These are phyloP conservation scores for Phytopythium oedochilum DNA, from an alignment of 352 stramenopile genomes.

Conservation along the genomic window DNA sequence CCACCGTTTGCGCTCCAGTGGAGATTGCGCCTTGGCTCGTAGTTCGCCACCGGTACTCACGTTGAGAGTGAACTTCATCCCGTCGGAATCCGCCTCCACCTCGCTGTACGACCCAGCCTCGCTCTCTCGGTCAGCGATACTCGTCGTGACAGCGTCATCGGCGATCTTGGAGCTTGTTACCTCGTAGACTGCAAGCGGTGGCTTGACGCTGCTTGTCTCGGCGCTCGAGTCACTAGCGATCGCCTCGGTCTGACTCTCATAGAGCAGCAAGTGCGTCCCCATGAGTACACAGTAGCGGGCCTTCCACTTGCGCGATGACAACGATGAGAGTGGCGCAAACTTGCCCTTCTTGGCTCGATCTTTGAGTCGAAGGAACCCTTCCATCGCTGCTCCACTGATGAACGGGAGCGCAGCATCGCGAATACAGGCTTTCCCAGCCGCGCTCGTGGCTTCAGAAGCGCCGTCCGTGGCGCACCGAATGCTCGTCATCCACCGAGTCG, in stretches of 20 bases:
- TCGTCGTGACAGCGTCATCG: background rate
- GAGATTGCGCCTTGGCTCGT: conserved; percentile 54
- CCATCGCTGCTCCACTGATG: conserved; percentile 57
- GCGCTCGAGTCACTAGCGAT: conserved; percentile 11
- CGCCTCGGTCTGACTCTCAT: conserved; percentile 57
- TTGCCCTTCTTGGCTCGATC: conserved; percentile 22
- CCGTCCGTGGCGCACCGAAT: conserved; percentile 20
- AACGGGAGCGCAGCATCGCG: conserved; percentile 52
- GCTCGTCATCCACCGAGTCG: conserved; percentile 27
- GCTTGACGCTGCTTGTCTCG: conserved; percentile 10
- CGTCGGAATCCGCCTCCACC: conserved; percentile 9
- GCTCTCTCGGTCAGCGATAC: background rate
- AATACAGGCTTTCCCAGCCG: conserved; percentile 6
- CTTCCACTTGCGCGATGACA: conserved; percentile 28
- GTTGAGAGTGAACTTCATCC: conserved; percentile 18
- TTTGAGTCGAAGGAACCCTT: conserved; percentile 62
- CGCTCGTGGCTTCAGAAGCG: conserved; percentile 6
- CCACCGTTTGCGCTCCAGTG: conserved; percentile 66
- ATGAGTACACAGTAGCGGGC: conserved; percentile 68
- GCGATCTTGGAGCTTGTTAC: conserved; percentile 27
- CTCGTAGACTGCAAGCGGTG: conserved; percentile 49
- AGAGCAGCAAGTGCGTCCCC: conserved; percentile 65
- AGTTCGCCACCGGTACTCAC: conserved; percentile 23
- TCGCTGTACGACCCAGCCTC: background rate
- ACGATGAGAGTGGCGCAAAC: conserved; percentile 16